Conservation (phyloP, 2,329 filamentous ascomycete species). For the Hysterium pulicare region DNA sequence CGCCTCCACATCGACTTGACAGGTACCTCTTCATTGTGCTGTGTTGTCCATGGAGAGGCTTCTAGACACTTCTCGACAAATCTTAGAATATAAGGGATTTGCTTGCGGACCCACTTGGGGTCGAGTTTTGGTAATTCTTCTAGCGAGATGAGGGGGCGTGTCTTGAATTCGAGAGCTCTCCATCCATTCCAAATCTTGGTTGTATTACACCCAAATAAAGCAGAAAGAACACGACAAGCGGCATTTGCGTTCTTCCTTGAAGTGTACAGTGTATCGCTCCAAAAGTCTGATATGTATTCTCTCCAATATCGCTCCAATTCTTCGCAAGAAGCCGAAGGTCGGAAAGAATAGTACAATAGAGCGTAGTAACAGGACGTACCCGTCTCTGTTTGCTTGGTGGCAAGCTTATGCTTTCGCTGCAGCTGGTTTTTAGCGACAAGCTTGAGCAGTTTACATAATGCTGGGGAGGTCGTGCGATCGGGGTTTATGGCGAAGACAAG, state of each 20-base stretch:
- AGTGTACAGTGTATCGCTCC: conserved; percentile 39
- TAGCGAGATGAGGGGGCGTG: conserved; percentile 44
- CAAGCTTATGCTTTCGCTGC: conserved; percentile 55
- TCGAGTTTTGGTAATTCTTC: conserved; percentile 84
- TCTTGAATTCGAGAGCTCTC: conserved; percentile 59
- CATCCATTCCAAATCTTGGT: conserved; percentile 70
- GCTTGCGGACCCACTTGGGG: conserved; percentile 79
- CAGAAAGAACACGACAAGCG: conserved; percentile 64
- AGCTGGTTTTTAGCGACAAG: conserved; percentile 27
- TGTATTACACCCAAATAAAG: conserved; percentile 60
- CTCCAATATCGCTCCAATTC: conserved; percentile 79
- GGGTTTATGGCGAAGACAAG: conserved; percentile 72
- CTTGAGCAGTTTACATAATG: conserved; percentile 32
- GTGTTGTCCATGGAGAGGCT: conserved; percentile 45
- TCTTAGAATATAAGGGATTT: conserved; percentile 62
- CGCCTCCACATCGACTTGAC: conserved; percentile 61
- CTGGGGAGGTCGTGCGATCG: conserved; percentile 54
- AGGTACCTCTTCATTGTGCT: conserved; percentile 37
- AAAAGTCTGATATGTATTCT: conserved; percentile 63
- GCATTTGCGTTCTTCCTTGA: conserved; percentile 21
- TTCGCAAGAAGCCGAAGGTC: conserved; percentile 62
- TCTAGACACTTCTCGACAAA: conserved; percentile 55
- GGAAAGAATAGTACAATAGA: conserved; percentile 78
- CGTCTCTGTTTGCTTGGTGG: conserved; percentile 59
- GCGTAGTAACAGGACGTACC: conserved; percentile 63